Evolutionary conservation across 2,329 filamentous ascomycete species (phyloP), one percentile per base, ranked within the genome.

Genomic region (Sclerotinia trifoliorum): DNA sequence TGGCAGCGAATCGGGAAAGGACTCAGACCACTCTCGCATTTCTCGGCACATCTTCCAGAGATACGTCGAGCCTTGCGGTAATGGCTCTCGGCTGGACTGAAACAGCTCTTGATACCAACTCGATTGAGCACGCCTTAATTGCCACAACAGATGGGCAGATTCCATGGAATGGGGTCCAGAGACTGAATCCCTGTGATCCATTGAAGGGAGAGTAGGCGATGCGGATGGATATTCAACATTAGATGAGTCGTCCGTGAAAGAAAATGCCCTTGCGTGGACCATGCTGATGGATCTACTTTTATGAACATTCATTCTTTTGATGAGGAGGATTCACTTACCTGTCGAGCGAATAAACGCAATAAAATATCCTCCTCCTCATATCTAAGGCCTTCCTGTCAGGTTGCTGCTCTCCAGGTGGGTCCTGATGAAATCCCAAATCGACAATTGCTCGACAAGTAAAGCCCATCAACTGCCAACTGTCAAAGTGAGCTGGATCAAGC

Each of bases 401-500:
- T 39, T 87, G 81, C 21, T 90, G 85, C 70, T 90, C 88, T 68
- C 86, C 84, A 0, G 91, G 90, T 3, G 93, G 93, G 73, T 98
- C 94, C 79, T 97, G 94, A 78, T 98, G 95, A 68, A 96, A 88
- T 10, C 95, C 95, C 42, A 97, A 81, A 80, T 99, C 95, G 29
- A 97, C 86, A 76, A 94, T 88, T 7, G 93, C 92, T 68, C 94
- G 88, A 52, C 92, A 92, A 8, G 94, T 94, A 77, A 95, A 94
- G 8, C 94, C 95, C 67, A 97, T 91, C 70, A 97, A 80, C 72
- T 95, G 94, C 94, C 95, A 98, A 74, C 90, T 93, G 75, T 97
- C 93, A 75, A 97, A 97, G 76, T 96, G 93, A 54, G 89, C 87
- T 2, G 94, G 94, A 74, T 98, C 94, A 62, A 97, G 83, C 82